Base-by-base conservation (phyloP, 768 basidiomycete species). In the Clathrus columnatus region DNA sequence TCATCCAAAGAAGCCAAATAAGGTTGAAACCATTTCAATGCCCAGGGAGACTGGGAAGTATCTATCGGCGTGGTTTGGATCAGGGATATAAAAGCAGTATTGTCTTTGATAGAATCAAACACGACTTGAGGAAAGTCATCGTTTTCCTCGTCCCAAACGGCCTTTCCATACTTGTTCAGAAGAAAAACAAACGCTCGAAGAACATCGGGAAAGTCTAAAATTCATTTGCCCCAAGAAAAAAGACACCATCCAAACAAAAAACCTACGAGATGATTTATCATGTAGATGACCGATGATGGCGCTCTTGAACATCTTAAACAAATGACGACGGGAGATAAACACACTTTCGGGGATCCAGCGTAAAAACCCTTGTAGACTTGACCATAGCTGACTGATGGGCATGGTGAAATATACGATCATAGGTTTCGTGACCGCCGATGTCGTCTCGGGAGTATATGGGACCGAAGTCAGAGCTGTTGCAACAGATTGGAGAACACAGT, bases 31-130 rank as follows among this genome's bases (percentile, higher is more conserved):
- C 87, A 87, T 17, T 73, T 69, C 48, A 87, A 68, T 61, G 77
- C 69, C 76, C 79, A 77, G 1, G 73, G 69, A 51, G 66, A 69
- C 64, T 74, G 71, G 6, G 65, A 65, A 23, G 65, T 60, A 16
- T 41, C 23, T 7, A 67, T 59, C 45, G 63, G 63, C 10, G 64
- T 57, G 3, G 65, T 68, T 52, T 72, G 70, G 11, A 88, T 60
- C 42, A 79, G 67, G 27, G 73, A 66, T 29, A 70, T 63, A 63
- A 79, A 85, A 5, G 74, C 71, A 2, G 72, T 65, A 65, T 95
- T 97, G 64, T 90, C 84, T 65, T 87, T 87, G 63, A 97, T 78
- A 14, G 84, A 78, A 63, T 89, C 90, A 62, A 95, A 85, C 6
- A 91, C 77, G 30, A 86, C 76, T 60, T 83, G 79, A 2, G 91